phyloP scores from a whole-genome alignment of 768 basidiomycete genomes.

The Rhodocollybia butyracea region DNA sequence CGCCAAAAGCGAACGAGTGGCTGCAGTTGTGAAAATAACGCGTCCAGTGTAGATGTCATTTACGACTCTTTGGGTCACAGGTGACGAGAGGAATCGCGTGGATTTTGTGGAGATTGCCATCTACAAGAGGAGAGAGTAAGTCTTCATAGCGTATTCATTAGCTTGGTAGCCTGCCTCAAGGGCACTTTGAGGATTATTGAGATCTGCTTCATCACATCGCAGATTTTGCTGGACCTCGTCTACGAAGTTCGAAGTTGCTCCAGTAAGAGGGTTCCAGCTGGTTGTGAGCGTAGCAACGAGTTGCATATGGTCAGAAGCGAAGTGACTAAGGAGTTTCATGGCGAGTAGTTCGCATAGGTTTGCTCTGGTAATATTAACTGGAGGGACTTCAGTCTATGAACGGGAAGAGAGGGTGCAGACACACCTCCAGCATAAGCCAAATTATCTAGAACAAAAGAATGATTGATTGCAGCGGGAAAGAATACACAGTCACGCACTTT shows the following conservation, averaged over 20 bases:
- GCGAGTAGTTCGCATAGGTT: constrained; percentile 86
- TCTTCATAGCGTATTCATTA: no score
- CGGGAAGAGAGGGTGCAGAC: constrained; percentile 17
- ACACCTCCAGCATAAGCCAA: constrained; percentile 73
- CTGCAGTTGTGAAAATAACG: constrained; percentile 60
- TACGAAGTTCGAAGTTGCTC: constrained; percentile 64
- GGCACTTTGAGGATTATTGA: constrained; percentile 74
- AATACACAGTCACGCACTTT: not conserved
- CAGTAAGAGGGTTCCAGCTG: constrained; percentile 82
- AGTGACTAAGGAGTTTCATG: constrained; percentile 77
- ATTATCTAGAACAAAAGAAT: constrained; percentile 47
- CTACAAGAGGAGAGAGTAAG: constrained; percentile 25
- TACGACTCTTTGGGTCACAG: constrained; percentile 83
- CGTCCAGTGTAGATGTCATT: constrained; percentile 85
- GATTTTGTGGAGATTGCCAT: constrained; percentile 86
- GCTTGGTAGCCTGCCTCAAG: no score
- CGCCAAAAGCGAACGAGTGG: constrained; percentile 72
- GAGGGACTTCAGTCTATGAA: not conserved
- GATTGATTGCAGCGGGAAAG: constrained; percentile 25
- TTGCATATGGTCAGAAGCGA: constrained; percentile 72
- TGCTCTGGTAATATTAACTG: constrained; percentile 45
- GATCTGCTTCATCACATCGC: constrained; percentile 56
- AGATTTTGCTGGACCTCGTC: constrained; percentile 60
- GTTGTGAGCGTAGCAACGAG: constrained; percentile 77
- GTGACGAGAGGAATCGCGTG: constrained; percentile 79